Base-by-base conservation (phyloP, 2,329 filamentous ascomycete species). In the Penicillium sp. region DNA sequence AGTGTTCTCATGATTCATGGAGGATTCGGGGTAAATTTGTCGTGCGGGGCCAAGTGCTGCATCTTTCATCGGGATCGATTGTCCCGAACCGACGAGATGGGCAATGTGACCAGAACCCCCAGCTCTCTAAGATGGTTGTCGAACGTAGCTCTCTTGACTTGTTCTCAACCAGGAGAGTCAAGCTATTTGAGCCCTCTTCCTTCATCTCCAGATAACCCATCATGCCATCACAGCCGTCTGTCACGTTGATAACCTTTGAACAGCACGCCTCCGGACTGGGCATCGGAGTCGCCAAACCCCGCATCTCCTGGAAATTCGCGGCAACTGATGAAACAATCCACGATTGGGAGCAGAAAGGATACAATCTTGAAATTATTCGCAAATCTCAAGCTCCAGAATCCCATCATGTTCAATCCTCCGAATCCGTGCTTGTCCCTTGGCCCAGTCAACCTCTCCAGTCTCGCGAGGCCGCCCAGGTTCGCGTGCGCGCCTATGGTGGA, bases 161-260 rank as follows among this genome's bases (percentile, higher is more conserved):
- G 2, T 6, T 10, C 10, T 30, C 25, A 48, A 30, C 11, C 13
- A 28, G 30, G 25, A 30, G 26, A 11, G 4, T 30, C 11, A 6
- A 30, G 26, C 14, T 30, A 6, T 28, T 30, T 7, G n/a, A 48
- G 43, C 25, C 8, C 28, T 2, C 6, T 16, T 28, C 25, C 1
- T 26, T 3, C 42, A 14, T n/a, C 25, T 14, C 19, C 16, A 43
- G 16, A 8, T 8, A 40, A n/a, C 14, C 11, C 37, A 53, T 3
- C 25, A 65, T 65, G 60, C 55, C 55, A 14, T 22, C 53, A 52
- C 59, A 57, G 5, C 60, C 60, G 13, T 52, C 52, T 14, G 57
- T 65, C 16, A 33, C 46, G 14, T 58, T 60, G 4, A 13, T 65
- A 13, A 57, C 62, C 4, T 65, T 65, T 38, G 64, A 64, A 43